A percentile compares a stretch with the other conserved stretches of the same genome.
Evolutionary conservation across 225 moss, liverwort and hornwort species (phyloP).

Genomic region (Marchantia polymorpha): DNA sequence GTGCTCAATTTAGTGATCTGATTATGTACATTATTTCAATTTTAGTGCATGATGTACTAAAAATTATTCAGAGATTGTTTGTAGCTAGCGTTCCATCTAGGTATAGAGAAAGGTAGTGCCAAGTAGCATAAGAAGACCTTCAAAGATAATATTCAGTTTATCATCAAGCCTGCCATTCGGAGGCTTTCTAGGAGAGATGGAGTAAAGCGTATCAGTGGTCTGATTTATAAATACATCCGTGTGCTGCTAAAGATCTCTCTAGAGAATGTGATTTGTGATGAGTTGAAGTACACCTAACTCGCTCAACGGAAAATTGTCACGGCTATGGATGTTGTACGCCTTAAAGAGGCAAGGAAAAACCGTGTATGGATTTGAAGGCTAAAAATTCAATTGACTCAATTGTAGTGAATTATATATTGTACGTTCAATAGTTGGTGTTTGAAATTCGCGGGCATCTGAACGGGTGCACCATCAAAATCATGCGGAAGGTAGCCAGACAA

Average conservation of each 20-base stretch:
- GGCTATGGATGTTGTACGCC: neutral
- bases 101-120: conserved; percentile 18
- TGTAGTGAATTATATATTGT: too few relatives aligned
- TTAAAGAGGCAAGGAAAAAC: conserved; percentile 7
- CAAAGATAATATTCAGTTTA: conserved; percentile 20
- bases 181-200: conserved; percentile 27
- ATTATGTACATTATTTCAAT: too few relatives aligned
- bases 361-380: conserved; percentile 43
- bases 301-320: neutral
- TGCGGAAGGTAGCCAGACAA: too few relatives aligned
- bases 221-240: conserved; percentile 20
- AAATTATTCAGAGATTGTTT: too few relatives aligned
- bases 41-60: too few relatives aligned
- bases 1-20: too few relatives aligned
- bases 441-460: too few relatives aligned
- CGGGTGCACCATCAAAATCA: too few relatives aligned
- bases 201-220: conserved; percentile 33
- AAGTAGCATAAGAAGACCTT: conserved; percentile 20
- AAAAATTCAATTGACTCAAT: too few relatives aligned
- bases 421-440: too few relatives aligned
- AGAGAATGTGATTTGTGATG: conserved; percentile 46
- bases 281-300: conserved; percentile 35
- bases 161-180: conserved; percentile 26
- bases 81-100: too few relatives aligned
- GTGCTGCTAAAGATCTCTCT: conserved; percentile 43